These are phyloP conservation scores for Saccharomyces eubayanus DNA, from an alignment of 805 yeast genomes.

Conservation along the genomic window DNA sequence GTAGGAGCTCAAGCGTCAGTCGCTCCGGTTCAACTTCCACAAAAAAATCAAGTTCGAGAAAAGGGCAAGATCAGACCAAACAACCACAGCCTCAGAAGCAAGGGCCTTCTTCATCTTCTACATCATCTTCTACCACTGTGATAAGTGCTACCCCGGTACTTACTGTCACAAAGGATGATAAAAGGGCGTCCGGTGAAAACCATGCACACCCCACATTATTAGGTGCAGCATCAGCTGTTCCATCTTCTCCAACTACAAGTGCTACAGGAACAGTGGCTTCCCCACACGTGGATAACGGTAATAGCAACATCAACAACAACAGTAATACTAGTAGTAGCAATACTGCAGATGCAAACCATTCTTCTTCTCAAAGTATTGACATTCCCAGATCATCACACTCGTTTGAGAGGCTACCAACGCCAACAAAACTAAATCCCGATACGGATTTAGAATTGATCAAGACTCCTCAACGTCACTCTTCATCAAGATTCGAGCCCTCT, in stretches of 20 bases:
- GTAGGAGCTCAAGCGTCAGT: neutral
- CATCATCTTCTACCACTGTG: neutral
- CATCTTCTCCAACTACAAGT: conserved; percentile 2
- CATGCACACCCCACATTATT: conserved; percentile 22
- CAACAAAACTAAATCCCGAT: conserved; percentile 47
- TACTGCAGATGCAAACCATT: conserved; percentile 12
- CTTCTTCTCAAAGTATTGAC: conserved; percentile 25
- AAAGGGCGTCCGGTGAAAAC: conserved; percentile 2
- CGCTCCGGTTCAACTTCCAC: neutral
- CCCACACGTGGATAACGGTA: neutral
- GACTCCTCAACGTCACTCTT: conserved; percentile 84
- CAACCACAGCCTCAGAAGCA: neutral
- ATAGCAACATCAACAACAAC: conserved; percentile 10
- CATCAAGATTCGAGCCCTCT: conserved; percentile 83
- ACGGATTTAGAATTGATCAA: conserved; percentile 73
- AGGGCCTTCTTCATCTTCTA: neutral
- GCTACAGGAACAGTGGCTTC: neutral
- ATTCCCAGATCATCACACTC: conserved; percentile 40
- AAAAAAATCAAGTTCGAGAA: conserved; percentile 1
- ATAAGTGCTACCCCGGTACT: conserved; percentile 9
- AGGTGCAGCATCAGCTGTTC: conserved; percentile 21
- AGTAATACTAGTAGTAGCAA: conserved; percentile 1
- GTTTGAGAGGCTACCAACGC: conserved; percentile 50
- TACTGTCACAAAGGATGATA: conserved; percentile 9
- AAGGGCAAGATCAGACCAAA: neutral